These are phyloP conservation scores for Carex scoparia DNA, from an alignment of 176 grass and related monocot species.

Conservation along the genomic window DNA sequence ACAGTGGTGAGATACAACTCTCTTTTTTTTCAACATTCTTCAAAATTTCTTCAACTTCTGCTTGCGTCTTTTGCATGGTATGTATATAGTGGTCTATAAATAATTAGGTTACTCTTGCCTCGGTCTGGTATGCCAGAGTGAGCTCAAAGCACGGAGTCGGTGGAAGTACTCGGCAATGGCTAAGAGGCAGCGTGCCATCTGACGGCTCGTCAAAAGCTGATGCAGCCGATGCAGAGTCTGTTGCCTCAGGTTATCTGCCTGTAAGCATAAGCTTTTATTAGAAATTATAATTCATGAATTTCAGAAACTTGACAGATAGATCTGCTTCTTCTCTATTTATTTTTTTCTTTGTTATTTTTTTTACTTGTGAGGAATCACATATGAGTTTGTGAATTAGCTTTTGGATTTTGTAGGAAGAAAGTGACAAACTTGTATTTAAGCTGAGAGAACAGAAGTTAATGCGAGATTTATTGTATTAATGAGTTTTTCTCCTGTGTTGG, in stretches of 20 bases:
- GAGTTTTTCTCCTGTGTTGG: not conserved
- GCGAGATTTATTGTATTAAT: not conserved
- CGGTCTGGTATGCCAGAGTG: constrained; percentile 28
- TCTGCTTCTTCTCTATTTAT: not conserved
- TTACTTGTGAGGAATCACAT: not conserved
- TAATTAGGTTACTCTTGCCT: constrained; percentile 17
- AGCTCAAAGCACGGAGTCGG: constrained; percentile 28
- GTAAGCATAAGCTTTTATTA: constrained; percentile 10
- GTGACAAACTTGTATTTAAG: not conserved
- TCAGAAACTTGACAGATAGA: not conserved
- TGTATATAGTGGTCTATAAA: not conserved
- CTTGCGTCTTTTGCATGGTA: not conserved
- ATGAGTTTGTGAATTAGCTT: not conserved
- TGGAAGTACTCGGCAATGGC: constrained; percentile 29
- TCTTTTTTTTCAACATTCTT: not conserved
- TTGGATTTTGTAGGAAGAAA: not conserved
- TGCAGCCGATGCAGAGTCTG: constrained; percentile 25
- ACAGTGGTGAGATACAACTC: not conserved
- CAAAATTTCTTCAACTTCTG: constrained; percentile 6
- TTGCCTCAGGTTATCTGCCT: constrained; percentile 35
- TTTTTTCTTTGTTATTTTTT: not conserved
- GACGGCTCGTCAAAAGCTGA: constrained; percentile 21
- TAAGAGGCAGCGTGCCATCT: constrained; percentile 26
- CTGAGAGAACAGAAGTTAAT: not conserved
- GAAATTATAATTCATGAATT: not conserved